phyloP scores from a whole-genome alignment of 192 early-diverging fungal species.

The Linnemannia zychae region DNA sequence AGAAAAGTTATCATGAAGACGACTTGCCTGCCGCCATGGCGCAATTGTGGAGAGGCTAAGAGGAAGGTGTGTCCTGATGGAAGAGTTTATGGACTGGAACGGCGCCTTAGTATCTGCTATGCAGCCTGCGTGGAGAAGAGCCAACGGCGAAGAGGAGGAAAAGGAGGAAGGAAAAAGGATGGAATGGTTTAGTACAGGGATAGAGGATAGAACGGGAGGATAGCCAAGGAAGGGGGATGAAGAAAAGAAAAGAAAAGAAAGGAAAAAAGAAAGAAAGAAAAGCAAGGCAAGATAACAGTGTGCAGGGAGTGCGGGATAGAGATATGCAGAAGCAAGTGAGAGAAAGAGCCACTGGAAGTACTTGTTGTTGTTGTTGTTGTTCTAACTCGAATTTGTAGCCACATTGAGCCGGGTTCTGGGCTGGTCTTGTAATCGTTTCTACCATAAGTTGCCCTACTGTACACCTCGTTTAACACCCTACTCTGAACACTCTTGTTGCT shows the following conservation, averaged over 20 bases:
- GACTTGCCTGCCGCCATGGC: slow-evolving; percentile 16
- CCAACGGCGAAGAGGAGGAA: too few species aligned
- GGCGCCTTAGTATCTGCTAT: background rate
- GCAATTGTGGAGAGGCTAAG: background rate
- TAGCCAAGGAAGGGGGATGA: background rate
- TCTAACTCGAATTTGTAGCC: too few species aligned
- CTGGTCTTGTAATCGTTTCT: too few species aligned
- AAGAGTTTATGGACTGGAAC: background rate
- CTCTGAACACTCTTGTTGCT: background rate
- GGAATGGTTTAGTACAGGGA: background rate
- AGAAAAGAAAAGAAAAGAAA: background rate
- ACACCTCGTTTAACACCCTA: background rate
- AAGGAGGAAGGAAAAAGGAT: background rate
- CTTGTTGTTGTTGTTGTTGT: too few species aligned
- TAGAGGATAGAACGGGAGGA: background rate
- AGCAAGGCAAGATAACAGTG: background rate
- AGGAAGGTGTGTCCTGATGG: background rate
- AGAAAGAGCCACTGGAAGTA: background rate
- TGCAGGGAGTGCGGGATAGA: background rate
- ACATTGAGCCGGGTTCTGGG: too few species aligned
- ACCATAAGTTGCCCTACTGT: too few species aligned
- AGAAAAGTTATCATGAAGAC: background rate
- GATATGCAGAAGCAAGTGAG: background rate
- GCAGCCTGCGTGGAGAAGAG: background rate
- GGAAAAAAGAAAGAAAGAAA: background rate